Conservation (phyloP, 805 yeast genomes). For the Candida coquimbonensis region DNA sequence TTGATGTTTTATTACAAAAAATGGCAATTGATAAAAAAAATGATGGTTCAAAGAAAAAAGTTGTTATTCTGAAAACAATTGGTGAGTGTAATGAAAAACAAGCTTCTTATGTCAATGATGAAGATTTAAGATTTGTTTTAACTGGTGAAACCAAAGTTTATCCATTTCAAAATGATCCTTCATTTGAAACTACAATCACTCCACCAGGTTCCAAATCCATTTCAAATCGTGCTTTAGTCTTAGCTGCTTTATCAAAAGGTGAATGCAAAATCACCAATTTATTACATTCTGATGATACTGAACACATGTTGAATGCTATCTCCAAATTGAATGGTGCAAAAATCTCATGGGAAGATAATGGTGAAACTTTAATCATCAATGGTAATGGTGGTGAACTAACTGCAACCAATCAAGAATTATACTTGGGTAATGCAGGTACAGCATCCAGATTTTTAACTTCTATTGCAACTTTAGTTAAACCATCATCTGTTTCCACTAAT, state of each 20-base stretch:
- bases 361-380: constrained; percentile 77
- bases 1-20: constrained; percentile 64
- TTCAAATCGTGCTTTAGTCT: constrained; percentile 86
- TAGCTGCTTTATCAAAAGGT: constrained; percentile 90
- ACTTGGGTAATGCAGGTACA: constrained; percentile 96
- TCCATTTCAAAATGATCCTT: constrained; percentile 35
- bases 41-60: constrained; percentile 85
- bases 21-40: constrained; percentile 97
- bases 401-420: constrained; percentile 62
- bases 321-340: constrained; percentile 72
- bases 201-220: constrained; percentile 99
- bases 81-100: constrained; percentile 85
- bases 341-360: constrained; percentile 78
- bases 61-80: constrained; percentile 74
- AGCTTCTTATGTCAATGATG: constrained; percentile 80
- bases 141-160: constrained; percentile 74
- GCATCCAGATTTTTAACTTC: constrained; percentile 93
- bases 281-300: constrained; percentile 94
- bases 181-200: constrained; percentile 36
- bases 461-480: constrained; percentile 76
- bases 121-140: constrained; percentile 71
- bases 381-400: constrained; percentile 77
- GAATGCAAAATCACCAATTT: constrained; percentile 76
- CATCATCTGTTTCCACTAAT: constrained; percentile 32
- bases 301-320: constrained; percentile 88